Conservation (phyloP, 352 stramenopile genomes). For the Saprolegnia parasitica region DNA sequence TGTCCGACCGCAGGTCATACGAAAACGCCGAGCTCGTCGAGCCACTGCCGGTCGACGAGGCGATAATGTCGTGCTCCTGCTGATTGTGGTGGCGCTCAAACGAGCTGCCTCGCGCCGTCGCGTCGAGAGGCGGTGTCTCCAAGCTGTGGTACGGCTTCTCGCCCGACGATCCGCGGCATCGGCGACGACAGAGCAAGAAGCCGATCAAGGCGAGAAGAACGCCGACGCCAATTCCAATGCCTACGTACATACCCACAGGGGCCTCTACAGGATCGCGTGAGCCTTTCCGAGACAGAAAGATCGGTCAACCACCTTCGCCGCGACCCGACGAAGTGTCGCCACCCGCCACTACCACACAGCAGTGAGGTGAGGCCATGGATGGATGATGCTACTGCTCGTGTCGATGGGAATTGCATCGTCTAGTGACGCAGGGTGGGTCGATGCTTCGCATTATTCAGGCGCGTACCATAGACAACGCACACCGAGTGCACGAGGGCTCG, state of each 20-base stretch:
- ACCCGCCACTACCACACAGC: too few relatives aligned
- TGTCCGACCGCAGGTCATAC: conserved; percentile 24
- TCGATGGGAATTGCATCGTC: too few relatives aligned
- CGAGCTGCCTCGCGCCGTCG: background rate
- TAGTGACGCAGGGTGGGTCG: too few relatives aligned
- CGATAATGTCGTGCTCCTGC: background rate
- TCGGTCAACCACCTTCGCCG: too few relatives aligned
- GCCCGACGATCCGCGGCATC: background rate
- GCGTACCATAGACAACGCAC: background rate
- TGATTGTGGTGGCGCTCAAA: background rate
- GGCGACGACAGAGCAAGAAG: conserved; percentile 12
- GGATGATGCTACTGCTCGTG: too few relatives aligned
- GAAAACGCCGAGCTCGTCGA: conserved; percentile 5
- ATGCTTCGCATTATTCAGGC: too few relatives aligned
- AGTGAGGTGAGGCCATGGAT: too few relatives aligned
- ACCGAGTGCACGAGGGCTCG: background rate
- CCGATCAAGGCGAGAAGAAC: conserved; percentile 4
- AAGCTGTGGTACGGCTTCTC: background rate
- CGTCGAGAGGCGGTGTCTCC: background rate
- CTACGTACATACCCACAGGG: conserved; percentile 2
- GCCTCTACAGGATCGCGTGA: background rate
- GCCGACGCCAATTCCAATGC: background rate
- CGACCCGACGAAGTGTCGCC: too few relatives aligned
- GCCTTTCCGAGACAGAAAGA: too few relatives aligned
- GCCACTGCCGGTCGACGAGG: background rate